Base-by-base conservation (phyloP, 345 rosid species). In the Punica granatum region DNA sequence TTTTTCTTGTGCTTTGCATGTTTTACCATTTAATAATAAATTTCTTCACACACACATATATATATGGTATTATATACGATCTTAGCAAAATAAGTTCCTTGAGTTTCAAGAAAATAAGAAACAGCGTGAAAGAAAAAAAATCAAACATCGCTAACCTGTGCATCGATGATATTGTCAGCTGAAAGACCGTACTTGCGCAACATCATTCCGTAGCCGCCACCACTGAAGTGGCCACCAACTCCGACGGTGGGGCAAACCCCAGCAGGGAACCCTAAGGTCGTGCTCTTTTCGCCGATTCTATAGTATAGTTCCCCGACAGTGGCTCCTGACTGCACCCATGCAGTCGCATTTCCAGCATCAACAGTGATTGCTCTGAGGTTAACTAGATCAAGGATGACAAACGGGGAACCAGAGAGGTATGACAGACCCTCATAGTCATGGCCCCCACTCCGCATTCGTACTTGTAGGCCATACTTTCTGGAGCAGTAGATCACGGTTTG, bases 271-370 rank as follows among this genome's bases (percentile, higher is more conserved):
- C 85, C 87, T 7, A 73, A 75, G 21, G 72, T 70, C 16, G 32
- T 58, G 70, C 78, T 81, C 35, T 73, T 75, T 53, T 82, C 77
- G 2, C 73, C 76, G 53, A 86, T 75, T 37, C 76, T 74, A 7
- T 82, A 80, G 74, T 83, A 86, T 49, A 84, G 70, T 44, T 84
- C 88, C 1, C 91, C 88, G n/a, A 74, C 2, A 11, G 81, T 84
- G 14, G 86, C 82, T 11, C 88, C 85, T 6, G 86, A 59, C 42
- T 80, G 75, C 21, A 80, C 82, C 90, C 90, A 86, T 6, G 86
- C 88, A 31, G 82, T 82, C n/a, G 67, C 71, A 60, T 70, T 68
- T 13, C 69, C 66, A 0, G 31, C 54, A 46, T 86, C 75, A 33
- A 86, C 72, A 23, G 54, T 41, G 23, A 84, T 72, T 10, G 72